phyloP scores from a whole-genome alignment of 768 basidiomycete species.

The Hysterangium stoloniferum region DNA sequence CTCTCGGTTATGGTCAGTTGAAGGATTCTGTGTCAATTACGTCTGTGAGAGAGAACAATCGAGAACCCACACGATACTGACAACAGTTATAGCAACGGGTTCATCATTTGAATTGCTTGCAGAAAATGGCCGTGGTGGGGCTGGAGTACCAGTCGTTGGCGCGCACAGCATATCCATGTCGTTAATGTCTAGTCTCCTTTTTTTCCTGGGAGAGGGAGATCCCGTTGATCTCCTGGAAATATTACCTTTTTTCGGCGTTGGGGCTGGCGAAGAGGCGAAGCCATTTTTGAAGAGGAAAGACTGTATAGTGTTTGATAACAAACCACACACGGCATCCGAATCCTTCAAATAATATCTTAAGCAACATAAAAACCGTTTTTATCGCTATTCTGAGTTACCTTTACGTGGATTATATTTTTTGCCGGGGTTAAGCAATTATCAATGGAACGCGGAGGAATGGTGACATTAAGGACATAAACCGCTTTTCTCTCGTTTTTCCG shows the following conservation, averaged over 20 bases:
- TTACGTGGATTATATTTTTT: constrained; percentile 59
- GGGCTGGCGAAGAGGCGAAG: constrained; percentile 33
- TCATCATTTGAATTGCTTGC: not conserved
- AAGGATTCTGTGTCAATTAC: not conserved
- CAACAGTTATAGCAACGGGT: not conserved
- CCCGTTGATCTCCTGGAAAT: no score
- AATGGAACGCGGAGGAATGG: constrained; percentile 53
- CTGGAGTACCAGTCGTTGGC: not conserved
- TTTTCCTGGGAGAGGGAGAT: constrained; percentile 42
- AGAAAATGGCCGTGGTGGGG: not conserved
- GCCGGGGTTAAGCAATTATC: constrained; percentile 79
- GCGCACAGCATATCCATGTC: not conserved
- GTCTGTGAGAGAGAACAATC: constrained; percentile 4
- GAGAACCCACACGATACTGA: not conserved
- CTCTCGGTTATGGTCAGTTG: constrained; percentile 20
- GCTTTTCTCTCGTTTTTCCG: constrained; percentile 73
- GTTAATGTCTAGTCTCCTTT: constrained; percentile 32
- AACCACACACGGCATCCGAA: constrained; percentile 41
- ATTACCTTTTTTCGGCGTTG: constrained; percentile 5
- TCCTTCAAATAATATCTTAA: constrained; percentile 36
- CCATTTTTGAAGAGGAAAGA: constrained; percentile 58
- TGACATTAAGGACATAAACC: constrained; percentile 76
- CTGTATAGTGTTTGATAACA: constrained; percentile 53
- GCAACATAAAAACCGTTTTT: not conserved
- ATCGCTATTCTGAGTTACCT: constrained; percentile 36